phyloP scores from a whole-genome alignment of 1,139 yeast species.

The Tardiomyces digboiensis region DNA sequence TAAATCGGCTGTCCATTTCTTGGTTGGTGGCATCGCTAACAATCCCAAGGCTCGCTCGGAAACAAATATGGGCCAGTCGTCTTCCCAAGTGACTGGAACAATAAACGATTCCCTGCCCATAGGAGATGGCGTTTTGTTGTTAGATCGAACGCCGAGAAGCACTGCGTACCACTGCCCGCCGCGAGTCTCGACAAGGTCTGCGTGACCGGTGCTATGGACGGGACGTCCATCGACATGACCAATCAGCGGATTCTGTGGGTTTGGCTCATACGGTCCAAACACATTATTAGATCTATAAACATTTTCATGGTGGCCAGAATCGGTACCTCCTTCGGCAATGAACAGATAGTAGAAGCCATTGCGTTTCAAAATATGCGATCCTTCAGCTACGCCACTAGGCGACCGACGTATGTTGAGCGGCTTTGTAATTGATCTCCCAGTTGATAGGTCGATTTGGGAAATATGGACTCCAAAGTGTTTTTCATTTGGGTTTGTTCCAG shows the following conservation, averaged over 20 bases:
- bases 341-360: not conserved
- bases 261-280: constrained; percentile 1
- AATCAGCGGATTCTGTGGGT: not conserved
- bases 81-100: constrained; percentile 1
- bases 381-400: constrained; percentile 1
- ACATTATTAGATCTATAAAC: not conserved
- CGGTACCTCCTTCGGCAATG: constrained; percentile 2
- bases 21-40: no score
- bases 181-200: not conserved
- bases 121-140: not conserved
- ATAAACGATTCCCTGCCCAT: constrained; percentile 1
- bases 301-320: constrained; percentile 1
- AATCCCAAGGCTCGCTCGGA: not conserved
- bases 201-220: constrained; percentile 1
- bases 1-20: not conserved
- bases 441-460: not conserved
- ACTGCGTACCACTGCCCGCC: constrained; percentile 1
- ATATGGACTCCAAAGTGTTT: constrained; percentile 1
- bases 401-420: not conserved
- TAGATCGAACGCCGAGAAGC: not conserved
- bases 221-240: not conserved
- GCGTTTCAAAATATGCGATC: constrained; percentile 2
- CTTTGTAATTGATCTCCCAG: not conserved
- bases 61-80: constrained; percentile 2
- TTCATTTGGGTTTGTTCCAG: not conserved